Base-by-base conservation (phyloP, 1,284 basidiomycete genomes). In the Malassezia nana region DNA sequence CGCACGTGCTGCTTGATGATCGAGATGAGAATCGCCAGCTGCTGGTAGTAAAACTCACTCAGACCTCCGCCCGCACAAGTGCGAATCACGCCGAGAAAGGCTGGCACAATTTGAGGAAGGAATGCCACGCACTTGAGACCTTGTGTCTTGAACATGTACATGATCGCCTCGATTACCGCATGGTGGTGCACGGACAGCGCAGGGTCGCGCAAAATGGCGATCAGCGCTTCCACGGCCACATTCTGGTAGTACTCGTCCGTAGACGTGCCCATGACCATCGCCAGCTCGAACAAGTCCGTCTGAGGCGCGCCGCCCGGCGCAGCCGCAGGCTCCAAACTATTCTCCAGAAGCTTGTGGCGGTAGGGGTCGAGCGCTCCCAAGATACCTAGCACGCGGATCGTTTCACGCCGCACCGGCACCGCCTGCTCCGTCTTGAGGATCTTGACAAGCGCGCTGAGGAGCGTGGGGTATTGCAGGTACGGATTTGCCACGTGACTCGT, bases 131-230 rank as follows among this genome's bases (percentile, higher is more conserved):
- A 96, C 78, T 91, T 90, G 67, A 98, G 78, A 7, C 94, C 89
- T 74, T 98, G 90, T 0, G 91, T 96, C 76, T 92, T 90, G 81
- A 98, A 98, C 60, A 99, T 96, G 57, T 91, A 88, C 89, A 98
- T 98, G 67, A 99, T 87, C 2, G 92, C 91, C 75, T 98, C 91
- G 62, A 98, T 92, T 55, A 92, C 92, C 41, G 77, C 76, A 29
- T 88, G 75, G 66, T 96, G 90, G 66, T 90, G 71, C 40, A 64
- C 63, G 10, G 65, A 61, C 12, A 74, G 58, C 40, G 68, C 58
- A 18, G 64, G 62, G 41, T 74, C 94, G 69, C 85, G 87, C 62
- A 99, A 77, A 51, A 98, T 88, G 47, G 82, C 81, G 42, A 98
- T 81, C 20, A 99, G 80, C 1, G 89, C 83, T 42, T 84, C 86